Evolutionary conservation across 2,329 filamentous ascomycete species (phyloP).

Genomic region (Fusarium sp.): DNA sequence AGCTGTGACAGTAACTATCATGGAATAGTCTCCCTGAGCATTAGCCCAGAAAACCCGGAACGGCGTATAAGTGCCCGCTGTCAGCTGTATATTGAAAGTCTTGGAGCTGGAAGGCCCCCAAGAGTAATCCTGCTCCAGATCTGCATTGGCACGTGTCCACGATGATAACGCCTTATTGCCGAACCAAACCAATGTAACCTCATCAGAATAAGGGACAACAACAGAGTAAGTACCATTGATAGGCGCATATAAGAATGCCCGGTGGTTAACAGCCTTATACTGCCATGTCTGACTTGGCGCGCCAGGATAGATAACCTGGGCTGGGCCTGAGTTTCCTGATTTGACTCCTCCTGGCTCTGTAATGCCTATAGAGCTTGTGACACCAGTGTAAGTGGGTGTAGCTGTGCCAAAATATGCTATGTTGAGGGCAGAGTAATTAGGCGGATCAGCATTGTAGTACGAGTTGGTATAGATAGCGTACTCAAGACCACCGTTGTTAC

Average conservation of each 20-base stretch:
- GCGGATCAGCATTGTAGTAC: not conserved
- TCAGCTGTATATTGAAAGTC: not conserved
- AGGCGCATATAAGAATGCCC: not conserved
- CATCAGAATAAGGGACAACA: not conserved
- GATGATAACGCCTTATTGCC: not conserved
- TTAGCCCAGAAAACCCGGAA: conserved; percentile 2
- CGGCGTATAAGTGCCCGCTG: not conserved
- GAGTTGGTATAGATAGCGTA: not conserved
- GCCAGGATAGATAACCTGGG: not conserved
- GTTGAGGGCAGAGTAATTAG: not conserved
- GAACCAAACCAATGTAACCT: not conserved
- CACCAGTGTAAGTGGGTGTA: not conserved
- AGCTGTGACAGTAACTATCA: not conserved
- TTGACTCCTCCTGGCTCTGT: not conserved
- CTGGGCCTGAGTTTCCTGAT: not conserved
- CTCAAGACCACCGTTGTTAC: not conserved
- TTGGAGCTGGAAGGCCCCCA: not conserved
- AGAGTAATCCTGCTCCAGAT: not conserved
- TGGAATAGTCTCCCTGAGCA: not conserved
- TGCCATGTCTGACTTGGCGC: conserved; percentile 5
- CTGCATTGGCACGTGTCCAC: not conserved
- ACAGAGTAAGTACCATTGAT: not conserved
- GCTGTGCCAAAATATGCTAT: not conserved
- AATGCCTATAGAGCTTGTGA: not conserved
- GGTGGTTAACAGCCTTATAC: not conserved